Evolutionary conservation across 1,284 basidiomycete species (phyloP), one percentile per base, ranked within the genome.

Genomic region (Tilletiaria anomala): DNA sequence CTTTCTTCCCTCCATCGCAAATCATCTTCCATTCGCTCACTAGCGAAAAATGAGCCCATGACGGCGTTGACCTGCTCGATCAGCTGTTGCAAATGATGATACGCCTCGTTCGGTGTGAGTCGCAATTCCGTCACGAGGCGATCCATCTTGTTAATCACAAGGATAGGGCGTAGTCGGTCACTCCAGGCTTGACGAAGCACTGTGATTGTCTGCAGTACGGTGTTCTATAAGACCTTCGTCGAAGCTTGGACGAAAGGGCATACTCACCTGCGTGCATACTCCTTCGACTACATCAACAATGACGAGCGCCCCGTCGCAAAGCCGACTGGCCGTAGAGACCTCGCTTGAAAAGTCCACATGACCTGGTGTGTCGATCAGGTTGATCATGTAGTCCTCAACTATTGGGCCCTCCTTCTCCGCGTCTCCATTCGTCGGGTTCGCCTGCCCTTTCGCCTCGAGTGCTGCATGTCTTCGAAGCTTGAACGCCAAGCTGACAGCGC

Each of bases 341-440:
- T 97, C 93, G 44, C 80, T 85, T 0, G 88, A 91, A 56, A 99
- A 99, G 70, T 97, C 93, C 32, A 97, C 89, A 70, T 99, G 93
- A 2, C 93, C 93, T 3, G 93, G 93, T 0, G 93, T 97, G 68
- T 99, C 93, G 56, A 97, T 91, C 73, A 97, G 82, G 67, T 96
- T 96, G 53, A 89, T 75, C 42, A 79, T 75, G 68, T 81, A 89
- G 78, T 68, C 74, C 50, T 77, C 44, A 19, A 39, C 29, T 6
- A 39, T 18, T 14, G 38, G 18, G 26, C 10, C 26, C 26, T 29
- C 26, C 26, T 8, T n/a, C 26, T 29, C n/a, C 10, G 26, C 26
- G n/a, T 29, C 26, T 29, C 10, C 26, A 8, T n/a, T n/a, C 10
- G 26, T 8, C 26, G 38, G 24, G 3, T 24, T n/a, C 17, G 26